Base-by-base conservation (phyloP, 1,139 yeast genomes). In the Yamadazyma mexicana region DNA sequence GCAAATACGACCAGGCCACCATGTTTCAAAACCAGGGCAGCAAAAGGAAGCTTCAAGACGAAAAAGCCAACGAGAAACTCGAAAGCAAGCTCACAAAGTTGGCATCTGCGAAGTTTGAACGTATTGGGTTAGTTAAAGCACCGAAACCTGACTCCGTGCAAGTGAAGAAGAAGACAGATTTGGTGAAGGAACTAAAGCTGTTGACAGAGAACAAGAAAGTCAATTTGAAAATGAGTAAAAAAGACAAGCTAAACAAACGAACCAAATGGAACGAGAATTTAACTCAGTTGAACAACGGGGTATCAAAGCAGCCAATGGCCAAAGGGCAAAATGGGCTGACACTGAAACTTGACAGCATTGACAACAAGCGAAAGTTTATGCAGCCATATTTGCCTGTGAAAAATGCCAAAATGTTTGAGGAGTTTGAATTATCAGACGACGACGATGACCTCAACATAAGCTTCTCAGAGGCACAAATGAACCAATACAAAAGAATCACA, bases 1-100 rank as follows among this genome's bases (percentile, higher is more conserved):
- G 40, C 14, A 65, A 67, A 32, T 78, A 64, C 44, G 69, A 67
- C 7, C 73, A 76, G 49, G 77, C 82, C 1, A 75, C 69, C 22
- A 56, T 69, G 11, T 61, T 64, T 45, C 70, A 55, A 33, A 70
- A 64, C 43, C 58, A 62, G 38, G 60, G 55, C n/a, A 59, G 62
- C 44, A 48, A 62, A 44, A 57, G 69, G 40, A 66, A 61, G 49
- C 26, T 66, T 42, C 46, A 55, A 39, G 65, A 65, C 40, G 60
- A 58, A 29, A 59, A 49, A 42, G 72, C 62, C 27, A 74, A 63
- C 51, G 58, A 55, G 35, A 59, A 54, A 37, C 55, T 66, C 43
- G 73, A 63, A 42, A 50, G 57, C 37, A 67, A 67, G 40, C 53
- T 51, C 38, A 44, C 50, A 39, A 53, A 51, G 32, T 34, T 59